A percentile compares a stretch with the other conserved stretches of the same genome.
Conservation (phyloP, 2,329 filamentous ascomycete species). For the Thelonectria blattea region DNA sequence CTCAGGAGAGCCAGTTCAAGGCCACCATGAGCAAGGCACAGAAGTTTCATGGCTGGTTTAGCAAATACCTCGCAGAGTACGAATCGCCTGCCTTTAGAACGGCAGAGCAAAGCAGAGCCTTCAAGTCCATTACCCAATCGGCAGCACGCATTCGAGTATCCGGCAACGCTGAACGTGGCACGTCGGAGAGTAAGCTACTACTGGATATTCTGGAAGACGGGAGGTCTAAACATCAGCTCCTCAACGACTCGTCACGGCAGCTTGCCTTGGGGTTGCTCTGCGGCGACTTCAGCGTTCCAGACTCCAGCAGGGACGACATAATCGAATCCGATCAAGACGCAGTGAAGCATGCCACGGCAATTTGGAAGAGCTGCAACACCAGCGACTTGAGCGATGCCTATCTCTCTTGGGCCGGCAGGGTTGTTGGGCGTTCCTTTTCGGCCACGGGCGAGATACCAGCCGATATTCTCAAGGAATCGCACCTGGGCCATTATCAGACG, state of each 20-base stretch:
- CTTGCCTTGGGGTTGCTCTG: slow-evolving; percentile 77
- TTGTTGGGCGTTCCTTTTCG: slow-evolving; percentile 83
- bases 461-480: slow-evolving; percentile 66
- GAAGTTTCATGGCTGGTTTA: slow-evolving; percentile 80
- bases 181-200: slow-evolving; percentile 79
- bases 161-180: slow-evolving; percentile 72
- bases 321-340: slow-evolving; percentile 72
- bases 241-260: slow-evolving; percentile 73
- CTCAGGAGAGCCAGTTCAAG: slow-evolving; percentile 82
- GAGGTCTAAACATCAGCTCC: slow-evolving; percentile 63
- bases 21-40: slow-evolving; percentile 78
- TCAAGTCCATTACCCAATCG: slow-evolving; percentile 70
- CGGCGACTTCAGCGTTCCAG: slow-evolving; percentile 69
- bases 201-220: slow-evolving; percentile 81
- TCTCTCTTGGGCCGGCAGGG: slow-evolving; percentile 82
- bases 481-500: slow-evolving; percentile 56
- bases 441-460: slow-evolving; percentile 72
- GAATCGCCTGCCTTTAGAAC: slow-evolving; percentile 58
- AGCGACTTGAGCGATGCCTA: slow-evolving; percentile 70
- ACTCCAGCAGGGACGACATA: slow-evolving; percentile 61
- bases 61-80: slow-evolving; percentile 69
- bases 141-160: slow-evolving; percentile 70
- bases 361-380: slow-evolving; percentile 80
- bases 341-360: slow-evolving; percentile 63
- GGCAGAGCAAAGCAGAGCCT: slow-evolving; percentile 59